phyloP scores from a whole-genome alignment of 257 asterid species.

The Solanum lignicaule region DNA sequence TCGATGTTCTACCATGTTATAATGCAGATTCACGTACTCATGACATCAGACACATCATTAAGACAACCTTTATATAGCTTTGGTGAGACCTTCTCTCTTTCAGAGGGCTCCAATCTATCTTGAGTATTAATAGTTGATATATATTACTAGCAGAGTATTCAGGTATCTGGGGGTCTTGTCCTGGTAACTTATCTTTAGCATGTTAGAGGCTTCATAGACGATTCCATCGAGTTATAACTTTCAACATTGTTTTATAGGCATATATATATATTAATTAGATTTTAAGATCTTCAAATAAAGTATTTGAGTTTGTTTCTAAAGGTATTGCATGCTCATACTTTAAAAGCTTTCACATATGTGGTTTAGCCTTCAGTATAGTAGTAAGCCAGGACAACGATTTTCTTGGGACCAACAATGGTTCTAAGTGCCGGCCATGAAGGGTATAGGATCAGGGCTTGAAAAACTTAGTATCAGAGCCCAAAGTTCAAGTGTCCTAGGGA shows the following conservation, averaged over 20 bases:
- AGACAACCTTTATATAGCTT: background rate
- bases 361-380: too few species aligned
- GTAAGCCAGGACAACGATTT: too few species aligned
- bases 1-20: background rate
- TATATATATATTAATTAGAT: too few species aligned
- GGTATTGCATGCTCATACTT: background rate
- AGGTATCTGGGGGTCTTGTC: background rate
- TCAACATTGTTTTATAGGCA: background rate
- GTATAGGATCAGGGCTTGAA: too few species aligned
- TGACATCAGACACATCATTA: background rate
- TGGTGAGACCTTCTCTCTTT: background rate
- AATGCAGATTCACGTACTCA: background rate
- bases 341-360: too few species aligned
- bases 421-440: too few species aligned
- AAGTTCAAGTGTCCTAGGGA: too few species aligned
- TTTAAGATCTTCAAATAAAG: background rate
- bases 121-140: background rate
- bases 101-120: background rate
- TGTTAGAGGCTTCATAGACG: background rate
- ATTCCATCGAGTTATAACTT: background rate
- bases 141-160: background rate
- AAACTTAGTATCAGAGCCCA: too few species aligned
- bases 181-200: too few species aligned
- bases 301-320: background rate
- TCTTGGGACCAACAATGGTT: too few species aligned